Percentiles rank a stretch among this genome's conserved stretches.
phyloP scores from a whole-genome alignment of 441 rosid species.

The Gossypium trilobum region DNA sequence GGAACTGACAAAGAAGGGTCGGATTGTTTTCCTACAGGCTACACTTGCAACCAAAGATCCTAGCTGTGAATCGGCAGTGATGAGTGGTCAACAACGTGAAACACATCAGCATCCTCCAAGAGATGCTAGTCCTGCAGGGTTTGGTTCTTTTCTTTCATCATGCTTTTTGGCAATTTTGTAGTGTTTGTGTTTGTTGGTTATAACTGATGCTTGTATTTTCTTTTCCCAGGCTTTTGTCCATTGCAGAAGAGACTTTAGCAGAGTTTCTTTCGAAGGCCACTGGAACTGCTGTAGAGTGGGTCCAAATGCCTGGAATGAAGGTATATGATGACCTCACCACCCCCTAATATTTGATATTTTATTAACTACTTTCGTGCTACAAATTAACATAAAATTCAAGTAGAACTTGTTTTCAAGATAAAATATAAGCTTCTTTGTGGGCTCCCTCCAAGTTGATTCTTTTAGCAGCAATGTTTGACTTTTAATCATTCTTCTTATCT shows the following conservation, averaged over 20 bases:
- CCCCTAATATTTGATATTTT: background rate
- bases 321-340: constrained; percentile 29
- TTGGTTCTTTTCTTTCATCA: constrained; percentile 32
- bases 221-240: constrained; percentile 85
- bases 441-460: background rate
- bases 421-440: background rate
- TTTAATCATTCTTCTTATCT: background rate
- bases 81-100: constrained; percentile 89
- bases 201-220: constrained; percentile 23
- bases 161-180: constrained; percentile 25
- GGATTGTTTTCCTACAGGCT: constrained; percentile 42
- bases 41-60: constrained; percentile 89
- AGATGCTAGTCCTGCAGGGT: constrained; percentile 99
- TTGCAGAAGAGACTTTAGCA: constrained; percentile 99
- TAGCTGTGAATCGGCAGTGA: constrained; percentile 96
- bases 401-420: background rate
- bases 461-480: background rate
- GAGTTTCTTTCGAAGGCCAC: constrained; percentile 99
- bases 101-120: constrained; percentile 90
- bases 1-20: constrained; percentile 15
- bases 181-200: constrained; percentile 18
- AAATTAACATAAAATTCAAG: background rate
- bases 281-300: constrained; percentile 99
- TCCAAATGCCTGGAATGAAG: constrained; percentile 99
- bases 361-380: background rate